A percentile compares a stretch with the other conserved stretches of the same genome.
These are phyloP conservation scores for Leccinellum luteum DNA, from an alignment of 768 basidiomycete genomes.

Conservation along the genomic window DNA sequence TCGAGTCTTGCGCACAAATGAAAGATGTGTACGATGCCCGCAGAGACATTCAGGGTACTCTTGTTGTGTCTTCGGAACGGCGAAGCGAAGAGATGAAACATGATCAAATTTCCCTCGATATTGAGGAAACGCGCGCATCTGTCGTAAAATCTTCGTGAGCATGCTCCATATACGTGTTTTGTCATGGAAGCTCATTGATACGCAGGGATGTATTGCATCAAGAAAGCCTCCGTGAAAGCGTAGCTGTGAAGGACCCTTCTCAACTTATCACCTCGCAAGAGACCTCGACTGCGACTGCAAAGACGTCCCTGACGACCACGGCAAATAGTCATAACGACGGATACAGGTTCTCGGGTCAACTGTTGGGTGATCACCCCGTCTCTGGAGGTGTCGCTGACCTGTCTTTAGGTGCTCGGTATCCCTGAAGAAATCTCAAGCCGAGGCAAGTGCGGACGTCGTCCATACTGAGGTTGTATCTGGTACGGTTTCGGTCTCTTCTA, in stretches of 20 bases:
- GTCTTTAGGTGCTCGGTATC: neutral
- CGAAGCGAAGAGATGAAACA: neutral
- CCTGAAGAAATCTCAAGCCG: neutral
- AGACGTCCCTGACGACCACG: neutral
- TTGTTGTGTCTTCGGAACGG: neutral
- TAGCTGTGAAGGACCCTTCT: neutral
- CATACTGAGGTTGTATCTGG: neutral
- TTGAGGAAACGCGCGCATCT: neutral
- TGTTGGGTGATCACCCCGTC: neutral
- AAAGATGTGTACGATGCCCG: neutral
- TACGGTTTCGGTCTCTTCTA: neutral
- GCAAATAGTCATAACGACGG: neutral
- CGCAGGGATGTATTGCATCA: neutral
- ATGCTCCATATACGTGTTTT: neutral
- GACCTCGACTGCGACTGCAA: neutral
- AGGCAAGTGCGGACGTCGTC: neutral
- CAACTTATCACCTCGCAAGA: neutral
- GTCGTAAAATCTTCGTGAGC: constrained; percentile 2
- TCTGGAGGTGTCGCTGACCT: neutral
- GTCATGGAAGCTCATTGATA: neutral
- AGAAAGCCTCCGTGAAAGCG: neutral
- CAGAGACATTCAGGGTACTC: neutral
- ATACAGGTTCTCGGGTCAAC: constrained; percentile 3
- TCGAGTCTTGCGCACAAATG: neutral
- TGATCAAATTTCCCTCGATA: neutral